These are phyloP conservation scores for Stemphylium beticola DNA, from an alignment of 2,329 filamentous ascomycete genomes.

Conservation along the genomic window DNA sequence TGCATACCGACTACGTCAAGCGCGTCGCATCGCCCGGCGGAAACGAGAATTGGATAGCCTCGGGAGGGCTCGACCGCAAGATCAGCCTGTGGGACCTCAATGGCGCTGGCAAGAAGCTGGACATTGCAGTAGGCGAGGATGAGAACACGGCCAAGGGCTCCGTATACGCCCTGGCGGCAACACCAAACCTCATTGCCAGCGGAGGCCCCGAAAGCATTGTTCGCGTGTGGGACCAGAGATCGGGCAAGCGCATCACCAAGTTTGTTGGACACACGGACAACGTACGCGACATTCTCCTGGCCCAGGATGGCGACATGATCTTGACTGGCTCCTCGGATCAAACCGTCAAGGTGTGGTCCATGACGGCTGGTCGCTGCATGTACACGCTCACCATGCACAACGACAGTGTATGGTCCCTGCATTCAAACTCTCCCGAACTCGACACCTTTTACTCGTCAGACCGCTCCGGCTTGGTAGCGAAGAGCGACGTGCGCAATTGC, in stretches of 20 bases:
- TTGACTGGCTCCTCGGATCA: conserved; percentile 95
- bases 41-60: conserved; percentile 84
- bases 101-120: conserved; percentile 82
- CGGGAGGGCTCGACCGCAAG: conserved; percentile 89
- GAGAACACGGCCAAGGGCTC: conserved; percentile 88
- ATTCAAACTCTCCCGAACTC: conserved; percentile 83
- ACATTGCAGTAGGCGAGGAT: conserved; percentile 84
- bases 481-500: conserved; percentile 84
- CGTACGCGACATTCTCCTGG: conserved; percentile 87
- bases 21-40: conserved; percentile 79
- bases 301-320: conserved; percentile 85
- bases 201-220: conserved; percentile 94
- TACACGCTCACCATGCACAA: conserved; percentile 99
- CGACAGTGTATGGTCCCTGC: conserved; percentile 95
- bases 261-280: conserved; percentile 97
- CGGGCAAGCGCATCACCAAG: conserved; percentile 90
- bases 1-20: conserved; percentile 96
- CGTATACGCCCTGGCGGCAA: conserved; percentile 86
- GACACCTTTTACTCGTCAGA: conserved; percentile 95
- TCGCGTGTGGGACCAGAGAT: conserved; percentile 86
- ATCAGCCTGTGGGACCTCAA: conserved; percentile 94
- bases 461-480: conserved; percentile 89
- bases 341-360: conserved; percentile 97
- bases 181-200: conserved; percentile 81
- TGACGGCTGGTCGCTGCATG: conserved; percentile 94